Evolutionary conservation across 345 rosid species (phyloP).

Genomic region (Carallia brachiata): DNA sequence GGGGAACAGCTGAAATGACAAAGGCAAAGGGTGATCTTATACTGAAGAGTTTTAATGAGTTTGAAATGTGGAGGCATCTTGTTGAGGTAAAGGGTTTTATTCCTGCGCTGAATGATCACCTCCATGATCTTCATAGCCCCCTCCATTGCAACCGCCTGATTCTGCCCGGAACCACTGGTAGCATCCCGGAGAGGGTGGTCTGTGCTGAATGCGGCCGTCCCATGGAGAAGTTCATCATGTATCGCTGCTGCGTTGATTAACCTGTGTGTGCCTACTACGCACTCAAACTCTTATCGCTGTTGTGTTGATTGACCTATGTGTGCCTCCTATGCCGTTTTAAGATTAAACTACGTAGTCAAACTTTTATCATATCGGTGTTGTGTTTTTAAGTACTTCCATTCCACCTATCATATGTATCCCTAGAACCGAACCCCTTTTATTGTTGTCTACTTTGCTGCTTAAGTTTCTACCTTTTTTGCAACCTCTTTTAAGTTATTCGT

Average conservation of each 20-base stretch:
- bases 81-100: constrained; percentile 28
- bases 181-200: constrained; percentile 45
- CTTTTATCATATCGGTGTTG: too few species aligned
- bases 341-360: neutral
- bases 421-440: neutral
- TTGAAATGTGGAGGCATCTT: constrained; percentile 18
- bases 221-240: constrained; percentile 65
- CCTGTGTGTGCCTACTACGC: neutral
- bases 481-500: too few species aligned
- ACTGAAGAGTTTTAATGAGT: constrained; percentile 23
- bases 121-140: constrained; percentile 25
- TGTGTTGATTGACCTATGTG: too few species aligned
- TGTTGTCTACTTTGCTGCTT: neutral
- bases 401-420: too few species aligned
- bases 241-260: constrained; percentile 59
- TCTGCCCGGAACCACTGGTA: constrained; percentile 41
- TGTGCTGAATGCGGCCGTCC: constrained; percentile 53
- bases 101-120: constrained; percentile 37
- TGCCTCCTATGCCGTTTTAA: too few species aligned
- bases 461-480: too few species aligned
- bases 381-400: neutral
- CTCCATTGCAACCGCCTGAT: constrained; percentile 58
- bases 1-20: constrained; percentile 36
- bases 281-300: too few species aligned
- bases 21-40: constrained; percentile 39